Base-by-base conservation (phyloP, 2,329 filamentous ascomycete species). In the Chrysoporthe cubensis region DNA sequence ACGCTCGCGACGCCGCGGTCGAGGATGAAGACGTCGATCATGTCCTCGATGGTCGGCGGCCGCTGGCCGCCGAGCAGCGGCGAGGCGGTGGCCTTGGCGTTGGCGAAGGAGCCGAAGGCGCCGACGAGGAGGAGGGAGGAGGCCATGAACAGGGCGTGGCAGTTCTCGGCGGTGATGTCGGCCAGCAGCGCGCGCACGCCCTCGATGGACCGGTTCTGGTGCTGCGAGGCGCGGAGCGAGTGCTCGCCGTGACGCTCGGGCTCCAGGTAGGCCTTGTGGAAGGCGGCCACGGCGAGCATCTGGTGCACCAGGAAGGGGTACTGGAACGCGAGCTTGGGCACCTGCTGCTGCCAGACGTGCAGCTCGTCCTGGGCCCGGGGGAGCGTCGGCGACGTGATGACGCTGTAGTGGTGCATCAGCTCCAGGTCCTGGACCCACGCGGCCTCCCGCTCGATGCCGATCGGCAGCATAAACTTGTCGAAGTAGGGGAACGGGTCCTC, bases 361-460 rank as follows among this genome's bases (percentile, higher is more conserved):
- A 69, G 70, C 7, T 75, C 71, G 4, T 76, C 71, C 40, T 69
- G 64, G 8, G 75, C 74, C 6, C 77, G 71, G 0, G 78, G 78
- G 8, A 79, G 67, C 1, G 77, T 77, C 7, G 73, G 65, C 59
- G 71, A 77, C 0, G 77, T 68, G 16, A 54, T 54, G 2, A 70
- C 70, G 18, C 44, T 64, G 52, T 71, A 78, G 54, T 79, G 77
- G 44, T 78, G 75, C 57, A 77, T 77, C 14, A 78, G 66, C 54
- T 79, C 78, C 7, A 80, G 67, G 65, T 80, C 78, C 64, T 76
- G 78, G 4, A 76, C 77, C 62, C 78, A 80, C 9, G 66, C 66
- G 9, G 66, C 63, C 58, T 68, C 66, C 32, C 62, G 56, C 63
- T 68, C 62, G 50, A 63, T 58, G 48, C 66, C 63, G 43, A 66